A percentile compares a stretch with the other conserved stretches of the same genome.
Evolutionary conservation across 169 alveolate genomes (phyloP).

Genomic region (Plasmodium berghei): DNA sequence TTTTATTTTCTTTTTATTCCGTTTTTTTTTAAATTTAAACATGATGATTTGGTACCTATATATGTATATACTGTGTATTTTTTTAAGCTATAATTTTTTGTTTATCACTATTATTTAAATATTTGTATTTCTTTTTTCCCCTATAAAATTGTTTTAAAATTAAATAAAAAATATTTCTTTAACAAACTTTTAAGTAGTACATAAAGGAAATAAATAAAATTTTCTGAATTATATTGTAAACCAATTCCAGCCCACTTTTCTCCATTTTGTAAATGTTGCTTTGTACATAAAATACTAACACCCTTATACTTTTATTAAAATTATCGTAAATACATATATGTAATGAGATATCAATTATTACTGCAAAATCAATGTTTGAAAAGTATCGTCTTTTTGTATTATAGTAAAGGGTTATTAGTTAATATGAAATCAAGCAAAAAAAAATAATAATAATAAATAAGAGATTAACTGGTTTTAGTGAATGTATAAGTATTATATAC

Average conservation of each 20-base stretch:
- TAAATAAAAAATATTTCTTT: slow-evolving; percentile 19
- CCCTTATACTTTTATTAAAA: neutral
- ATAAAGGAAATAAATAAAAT: neutral
- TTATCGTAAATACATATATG: neutral
- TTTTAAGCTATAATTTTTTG: slow-evolving; percentile 65
- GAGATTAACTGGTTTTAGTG: too few relatives aligned
- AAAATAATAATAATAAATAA: too few relatives aligned
- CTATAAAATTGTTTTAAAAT: slow-evolving; percentile 28
- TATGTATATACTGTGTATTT: neutral
- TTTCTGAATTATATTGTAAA: neutral
- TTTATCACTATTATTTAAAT: slow-evolving; percentile 28
- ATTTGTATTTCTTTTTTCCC: slow-evolving; percentile 12
- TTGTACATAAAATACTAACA: neutral
- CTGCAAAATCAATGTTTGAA: too few relatives aligned
- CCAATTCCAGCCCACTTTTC: neutral
- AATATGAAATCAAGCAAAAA: too few relatives aligned
- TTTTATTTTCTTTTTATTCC: neutral
- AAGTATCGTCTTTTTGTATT: too few relatives aligned
- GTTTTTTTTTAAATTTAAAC: slow-evolving; percentile 29
- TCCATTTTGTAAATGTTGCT: neutral
- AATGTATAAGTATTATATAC: too few relatives aligned
- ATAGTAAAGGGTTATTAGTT: too few relatives aligned
- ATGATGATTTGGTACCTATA: slow-evolving; percentile 41
- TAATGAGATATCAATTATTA: too few relatives aligned
- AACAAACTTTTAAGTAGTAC: slow-evolving; percentile 16